Conservation (phyloP, 1,284 basidiomycete species). For the Ganoderma boninense region DNA sequence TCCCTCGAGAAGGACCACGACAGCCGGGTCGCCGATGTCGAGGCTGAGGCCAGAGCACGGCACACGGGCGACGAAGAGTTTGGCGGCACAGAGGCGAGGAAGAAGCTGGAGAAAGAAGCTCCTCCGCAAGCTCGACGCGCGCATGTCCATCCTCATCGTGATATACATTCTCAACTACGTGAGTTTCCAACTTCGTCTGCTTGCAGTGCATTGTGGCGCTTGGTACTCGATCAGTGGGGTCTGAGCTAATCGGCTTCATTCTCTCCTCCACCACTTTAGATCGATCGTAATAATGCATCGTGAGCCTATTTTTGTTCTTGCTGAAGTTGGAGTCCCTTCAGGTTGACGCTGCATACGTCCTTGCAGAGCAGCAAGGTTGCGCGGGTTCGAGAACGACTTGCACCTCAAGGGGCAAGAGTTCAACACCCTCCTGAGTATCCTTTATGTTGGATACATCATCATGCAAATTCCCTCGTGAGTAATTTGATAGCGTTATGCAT, state of each 20-base stretch:
- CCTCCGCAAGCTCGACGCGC: conserved; percentile 67
- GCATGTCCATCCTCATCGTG: conserved; percentile 71
- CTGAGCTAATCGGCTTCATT: conserved; percentile 27
- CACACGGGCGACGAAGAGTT: conserved; percentile 47
- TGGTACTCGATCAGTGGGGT: background rate
- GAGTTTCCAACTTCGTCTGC: conserved; percentile 32
- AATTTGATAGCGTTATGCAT: background rate
- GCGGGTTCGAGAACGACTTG: conserved; percentile 78
- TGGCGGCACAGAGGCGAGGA: conserved; percentile 50
- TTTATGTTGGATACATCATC: conserved; percentile 82
- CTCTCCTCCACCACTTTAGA: conserved; percentile 41
- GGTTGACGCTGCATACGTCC: background rate
- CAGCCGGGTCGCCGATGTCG: conserved; percentile 19
- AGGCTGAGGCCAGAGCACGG: conserved; percentile 27
- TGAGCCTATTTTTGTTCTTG: conserved; percentile 39
- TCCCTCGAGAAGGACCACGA: conserved; percentile 24
- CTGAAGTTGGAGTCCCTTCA: background rate
- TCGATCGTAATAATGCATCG: conserved; percentile 76
- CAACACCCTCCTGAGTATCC: conserved; percentile 74
- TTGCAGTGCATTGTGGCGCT: background rate
- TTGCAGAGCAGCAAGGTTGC: conserved; percentile 67
- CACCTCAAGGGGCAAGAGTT: conserved; percentile 71
- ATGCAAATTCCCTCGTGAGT: conserved; percentile 83
- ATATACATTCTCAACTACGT: conserved; percentile 77
- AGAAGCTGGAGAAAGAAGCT: conserved; percentile 59